Conservation (phyloP, 2,329 filamentous ascomycete species). For the Coleophoma cylindrospora region DNA sequence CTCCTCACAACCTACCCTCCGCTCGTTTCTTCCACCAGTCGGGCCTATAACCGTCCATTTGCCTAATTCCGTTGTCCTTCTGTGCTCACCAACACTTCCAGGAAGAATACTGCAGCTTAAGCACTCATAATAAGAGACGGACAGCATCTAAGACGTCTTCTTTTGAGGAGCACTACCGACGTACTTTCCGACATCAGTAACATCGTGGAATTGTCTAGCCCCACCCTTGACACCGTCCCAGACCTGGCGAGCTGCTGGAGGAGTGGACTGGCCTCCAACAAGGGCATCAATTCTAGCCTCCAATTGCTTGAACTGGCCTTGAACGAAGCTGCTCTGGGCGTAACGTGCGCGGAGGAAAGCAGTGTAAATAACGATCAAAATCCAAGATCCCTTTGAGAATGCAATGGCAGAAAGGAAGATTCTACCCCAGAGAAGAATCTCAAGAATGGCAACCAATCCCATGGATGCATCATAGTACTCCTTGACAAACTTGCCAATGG, state of each 20-base stretch:
- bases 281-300: conserved; percentile 74
- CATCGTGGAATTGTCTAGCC: conserved; percentile 69
- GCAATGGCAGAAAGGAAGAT: conserved; percentile 75
- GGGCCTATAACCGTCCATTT: not conserved
- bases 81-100: conserved; percentile 2
- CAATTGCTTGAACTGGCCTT: conserved; percentile 69
- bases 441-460: conserved; percentile 83
- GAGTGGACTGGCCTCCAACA: conserved; percentile 80
- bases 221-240: conserved; percentile 77
- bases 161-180: conserved; percentile 47
- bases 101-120: not conserved
- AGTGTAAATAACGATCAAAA: conserved; percentile 80
- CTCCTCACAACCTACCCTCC: no score
- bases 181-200: conserved; percentile 75
- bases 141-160: conserved; percentile 40
- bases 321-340: conserved; percentile 89
- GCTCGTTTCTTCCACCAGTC: no score
- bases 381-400: conserved; percentile 89
- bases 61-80: not conserved
- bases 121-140: not conserved
- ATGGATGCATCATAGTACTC: conserved; percentile 96
- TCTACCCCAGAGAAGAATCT: conserved; percentile 83
- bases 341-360: conserved; percentile 88
- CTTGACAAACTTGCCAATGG: conserved; percentile 92
- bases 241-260: conserved; percentile 69